Base-by-base conservation (phyloP, 345 rosid genomes). In the Lepidium africanum region DNA sequence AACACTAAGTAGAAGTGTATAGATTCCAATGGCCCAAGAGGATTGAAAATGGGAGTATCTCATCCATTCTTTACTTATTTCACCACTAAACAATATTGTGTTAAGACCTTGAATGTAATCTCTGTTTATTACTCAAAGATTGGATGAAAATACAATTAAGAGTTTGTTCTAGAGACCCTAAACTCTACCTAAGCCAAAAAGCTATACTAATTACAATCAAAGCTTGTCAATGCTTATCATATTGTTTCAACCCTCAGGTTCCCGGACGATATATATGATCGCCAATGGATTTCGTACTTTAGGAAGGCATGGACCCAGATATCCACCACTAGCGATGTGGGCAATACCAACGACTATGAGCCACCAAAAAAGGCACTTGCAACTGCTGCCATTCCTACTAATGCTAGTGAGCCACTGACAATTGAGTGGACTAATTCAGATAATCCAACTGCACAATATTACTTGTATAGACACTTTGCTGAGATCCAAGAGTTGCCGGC, bases 211-310 rank as follows among this genome's bases (percentile, higher is more conserved):
- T 21, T 21, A 21, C 23, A 21, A 21, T 21, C 23, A 21, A 21
- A 21, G 23, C 23, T 21, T 21, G 23, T 21, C 23, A 21, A 21
- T 21, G 23, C 23, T 21, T 21, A 21, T 21, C 23, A 25, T 25
- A 25, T 25, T 25, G 27, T 25, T 25, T 25, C 27, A 25, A 25
- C n/a, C 25, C 33, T 4, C 36, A 80, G 88, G 88, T 80, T 42
- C 65, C 48, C 73, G 13, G 14, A 78, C 0, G 86, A 84, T 38
- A 30, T 15, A 0, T 74, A 41, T 16, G 88, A 84, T 25, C 80
- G 86, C 16, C 19, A 14, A 32, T 73, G 77, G 77, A 1, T 1
- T 10, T 0, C 66, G 0, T 10, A 5, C 25, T 64, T 64, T 17
- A 0, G 0, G 9, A 1, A 2, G 0, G 49, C 1, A 0, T 73